A percentile compares a stretch with the other conserved stretches of the same genome.
phyloP scores from a whole-genome alignment of 2,329 filamentous ascomycete genomes.

The Trichophyton simii region DNA sequence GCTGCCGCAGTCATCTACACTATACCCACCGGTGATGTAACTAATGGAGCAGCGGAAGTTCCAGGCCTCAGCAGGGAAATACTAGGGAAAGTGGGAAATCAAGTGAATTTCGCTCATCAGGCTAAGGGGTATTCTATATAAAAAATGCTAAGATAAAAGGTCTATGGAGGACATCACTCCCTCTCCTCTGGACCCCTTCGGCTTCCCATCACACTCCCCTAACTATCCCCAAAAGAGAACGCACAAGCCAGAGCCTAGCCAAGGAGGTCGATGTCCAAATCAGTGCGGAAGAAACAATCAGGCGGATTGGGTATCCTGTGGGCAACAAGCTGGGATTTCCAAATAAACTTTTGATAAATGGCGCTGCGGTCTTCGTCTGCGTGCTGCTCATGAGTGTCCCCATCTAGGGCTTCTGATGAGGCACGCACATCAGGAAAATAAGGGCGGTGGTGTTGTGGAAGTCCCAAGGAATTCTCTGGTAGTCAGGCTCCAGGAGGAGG shows the following conservation, averaged over 20 bases:
- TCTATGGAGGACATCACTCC: background rate
- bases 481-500: background rate
- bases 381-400: background rate
- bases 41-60: no score
- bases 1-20: no score
- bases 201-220: background rate
- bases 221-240: background rate
- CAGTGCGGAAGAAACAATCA: conserved; percentile 16
- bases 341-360: background rate
- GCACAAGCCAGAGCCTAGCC: background rate
- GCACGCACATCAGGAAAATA: background rate
- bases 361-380: background rate
- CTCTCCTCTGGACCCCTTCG: background rate
- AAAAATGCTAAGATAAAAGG: background rate
- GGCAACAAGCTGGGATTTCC: conserved; percentile 10
- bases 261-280: conserved; percentile 12
- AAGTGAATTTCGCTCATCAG: background rate
- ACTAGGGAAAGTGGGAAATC: background rate
- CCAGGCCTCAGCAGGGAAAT: no score
- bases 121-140: background rate
- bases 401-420: background rate
- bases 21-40: no score
- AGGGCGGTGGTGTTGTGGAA: background rate
- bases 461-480: background rate
- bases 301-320: conserved; percentile 13